Evolutionary conservation across 1,139 yeast species (phyloP), one percentile per base, ranked within the genome.

Genomic region (Chernovozyma aurita): DNA sequence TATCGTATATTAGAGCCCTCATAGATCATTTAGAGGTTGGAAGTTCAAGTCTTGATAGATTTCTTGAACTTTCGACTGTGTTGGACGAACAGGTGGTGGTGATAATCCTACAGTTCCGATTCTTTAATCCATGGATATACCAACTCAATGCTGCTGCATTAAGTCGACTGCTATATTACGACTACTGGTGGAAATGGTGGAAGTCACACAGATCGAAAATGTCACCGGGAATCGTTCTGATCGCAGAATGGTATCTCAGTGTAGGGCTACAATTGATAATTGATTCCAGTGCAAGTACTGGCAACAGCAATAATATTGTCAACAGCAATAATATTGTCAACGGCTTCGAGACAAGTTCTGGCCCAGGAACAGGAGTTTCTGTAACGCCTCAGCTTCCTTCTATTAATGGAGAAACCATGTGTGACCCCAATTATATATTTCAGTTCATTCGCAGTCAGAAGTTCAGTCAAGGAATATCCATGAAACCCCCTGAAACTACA

Each of bases 111-210:
- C 67, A 64, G 38, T 63, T 63, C 36, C 47, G 43, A 13, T 21
- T 62, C 9, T 60, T 65, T 39, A 66, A 65, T 42, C 62, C 60
- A 12, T 50, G 56, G 61, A 36, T 49, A 14, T 30, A 14, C 14
- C 22, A 20, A 18, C 33, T 24, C 14, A n/a, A 24, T n/a, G 14
- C 15, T 6, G 16, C 18, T 30, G 13, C 11, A 4, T 4, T 18
- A 11, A 24, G 12, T 5, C 16, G 27, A 5, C 16, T 14, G 17
- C 15, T 32, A 9, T 14, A 15, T 9, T 32, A 17, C 11, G 13
- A 28, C 16, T n/a, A 30, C 30, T 34, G 36, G 36, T 30, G 33
- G 24, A 9, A 18, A 9, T 34, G 36, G 36, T 34, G 36, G 36
- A 18, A 6, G 14, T 6, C 31, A 7, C 18, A 8, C 12, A n/a